Percentiles rank a stretch among this genome's conserved stretches.
Conservation (phyloP, 2,329 filamentous ascomycete species). For the Xylariaceae sp. region DNA sequence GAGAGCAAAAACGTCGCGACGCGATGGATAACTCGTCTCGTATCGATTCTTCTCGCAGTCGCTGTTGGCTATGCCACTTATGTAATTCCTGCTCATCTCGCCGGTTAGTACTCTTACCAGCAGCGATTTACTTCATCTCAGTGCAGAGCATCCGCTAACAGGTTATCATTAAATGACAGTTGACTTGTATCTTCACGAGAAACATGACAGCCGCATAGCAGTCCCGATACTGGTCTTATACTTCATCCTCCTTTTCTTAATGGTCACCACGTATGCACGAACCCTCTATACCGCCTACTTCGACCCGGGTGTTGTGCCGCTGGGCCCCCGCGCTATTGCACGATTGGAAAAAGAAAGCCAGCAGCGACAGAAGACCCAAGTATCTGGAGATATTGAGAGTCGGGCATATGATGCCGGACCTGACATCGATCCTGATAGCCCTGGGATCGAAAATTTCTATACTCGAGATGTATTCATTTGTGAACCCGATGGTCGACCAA, state of each 20-base stretch:
- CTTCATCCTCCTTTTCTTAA: slow-evolving; percentile 65
- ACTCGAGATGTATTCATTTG: slow-evolving; percentile 80
- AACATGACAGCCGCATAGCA: slow-evolving; percentile 52
- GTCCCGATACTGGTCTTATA: slow-evolving; percentile 69
- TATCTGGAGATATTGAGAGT: slow-evolving; percentile 35
- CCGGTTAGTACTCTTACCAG: slow-evolving; percentile 51
- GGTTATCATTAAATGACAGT: slow-evolving; percentile 44
- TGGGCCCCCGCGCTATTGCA: slow-evolving; percentile 43
- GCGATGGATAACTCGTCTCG: slow-evolving; percentile 58
- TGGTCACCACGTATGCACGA: slow-evolving; percentile 66
- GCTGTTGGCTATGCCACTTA: slow-evolving; percentile 68
- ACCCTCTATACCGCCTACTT: slow-evolving; percentile 63
- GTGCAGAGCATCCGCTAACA: slow-evolving; percentile 3
- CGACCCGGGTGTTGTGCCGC: slow-evolving; percentile 71
- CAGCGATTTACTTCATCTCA: neutral
- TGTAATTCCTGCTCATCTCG: slow-evolving; percentile 63
- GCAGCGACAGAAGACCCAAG: slow-evolving; percentile 10
- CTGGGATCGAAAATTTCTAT: slow-evolving; percentile 73
- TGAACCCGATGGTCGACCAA: slow-evolving; percentile 75
- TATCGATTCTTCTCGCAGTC: slow-evolving; percentile 66
- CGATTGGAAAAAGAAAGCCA: slow-evolving; percentile 24
- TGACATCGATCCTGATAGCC: slow-evolving; percentile 54
- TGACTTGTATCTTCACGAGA: slow-evolving; percentile 60
- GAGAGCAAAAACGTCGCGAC: slow-evolving; percentile 44
- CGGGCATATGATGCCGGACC: slow-evolving; percentile 34